Evolutionary conservation across 148 eudicot species (phyloP), one percentile per base, ranked within the genome.

Genomic region (Camellia sinensis): DNA sequence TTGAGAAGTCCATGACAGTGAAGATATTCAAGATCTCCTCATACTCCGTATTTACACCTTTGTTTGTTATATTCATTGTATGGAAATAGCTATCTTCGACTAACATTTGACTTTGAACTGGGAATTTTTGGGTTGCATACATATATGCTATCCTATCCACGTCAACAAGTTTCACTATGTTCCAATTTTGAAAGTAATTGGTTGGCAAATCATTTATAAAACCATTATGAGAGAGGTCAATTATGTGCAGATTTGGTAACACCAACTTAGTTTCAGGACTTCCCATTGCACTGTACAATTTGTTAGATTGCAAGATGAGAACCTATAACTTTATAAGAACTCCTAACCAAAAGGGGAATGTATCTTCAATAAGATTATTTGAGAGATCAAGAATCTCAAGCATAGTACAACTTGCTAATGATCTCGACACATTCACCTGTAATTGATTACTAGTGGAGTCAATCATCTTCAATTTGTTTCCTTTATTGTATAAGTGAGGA

Each of bases 341-440:
- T 19, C 87, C 87, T 60, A 88, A 50, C 90, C 91, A 90, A 29
- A 80, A 70, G 29, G 29, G 29, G 29, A 29, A 29, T 29, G 29
- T 29, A 29, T 29, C 29, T 29, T 29, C 0, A 29, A 29, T 29
- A 29, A 29, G 29, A 29, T 29, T 29, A 29, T 29, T 29, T 29
- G 29, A 29, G 29, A 29, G 29, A 29, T 29, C 29, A 29, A 29
- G 29, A 29, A 29, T 29, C 29, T 29, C 29, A 29, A 29, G 29
- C 29, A 29, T 29, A 29, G 29, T 29, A 29, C 29, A 29, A 29
- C 29, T 29, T 29, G 29, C 29, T 29, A 29, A 29, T 29, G 29
- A 29, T 29, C 29, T 29, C 29, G 1, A 29, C 29, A 29, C 29
- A 29, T 29, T 29, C 29, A 29, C 29, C 29, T 29, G 1, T 29